Evolutionary conservation across 2,329 filamentous ascomycete species (phyloP).

Genomic region (Penicillium sp.): DNA sequence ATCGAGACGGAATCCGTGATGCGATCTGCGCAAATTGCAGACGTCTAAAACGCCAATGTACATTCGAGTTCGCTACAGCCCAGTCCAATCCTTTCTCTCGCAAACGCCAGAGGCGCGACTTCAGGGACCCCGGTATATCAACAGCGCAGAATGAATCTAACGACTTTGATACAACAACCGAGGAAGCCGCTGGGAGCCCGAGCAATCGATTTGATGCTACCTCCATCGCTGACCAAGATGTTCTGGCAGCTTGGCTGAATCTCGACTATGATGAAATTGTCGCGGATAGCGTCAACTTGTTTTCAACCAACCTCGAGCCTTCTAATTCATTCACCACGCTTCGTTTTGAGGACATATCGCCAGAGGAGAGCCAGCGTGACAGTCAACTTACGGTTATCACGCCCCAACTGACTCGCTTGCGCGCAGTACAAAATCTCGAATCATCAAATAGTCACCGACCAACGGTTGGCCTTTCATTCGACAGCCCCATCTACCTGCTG

Average conservation of each 20-base stretch:
- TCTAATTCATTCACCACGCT: background rate
- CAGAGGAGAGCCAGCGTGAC: background rate
- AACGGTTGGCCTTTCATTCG: slow-evolving; percentile 11
- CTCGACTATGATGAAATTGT: slow-evolving; percentile 6
- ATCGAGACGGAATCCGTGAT: background rate
- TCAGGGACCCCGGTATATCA: background rate
- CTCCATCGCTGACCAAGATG: background rate
- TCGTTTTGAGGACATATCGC: background rate
- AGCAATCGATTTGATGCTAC: background rate
- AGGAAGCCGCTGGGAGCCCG: background rate
- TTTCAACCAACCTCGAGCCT: background rate
- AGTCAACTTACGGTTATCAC: background rate
- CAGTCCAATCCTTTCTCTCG: background rate
- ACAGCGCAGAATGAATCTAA: background rate
- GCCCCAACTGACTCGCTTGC: background rate
- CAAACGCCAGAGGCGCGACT: slow-evolving; percentile 1
- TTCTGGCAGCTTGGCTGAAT: slow-evolving; percentile 14
- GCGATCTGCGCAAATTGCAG: slow-evolving; percentile 20
- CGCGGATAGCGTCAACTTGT: background rate
- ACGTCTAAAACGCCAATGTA: slow-evolving; percentile 22
- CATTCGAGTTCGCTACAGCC: slow-evolving; percentile 22
- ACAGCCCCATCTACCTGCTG: slow-evolving; percentile 25
- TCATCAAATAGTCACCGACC: background rate
- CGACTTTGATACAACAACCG: background rate
- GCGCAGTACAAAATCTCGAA: background rate